Evolutionary conservation across 2,329 filamentous ascomycete species (phyloP), one percentile per base, ranked within the genome.

Genomic region (Exophiala alcalophila): DNA sequence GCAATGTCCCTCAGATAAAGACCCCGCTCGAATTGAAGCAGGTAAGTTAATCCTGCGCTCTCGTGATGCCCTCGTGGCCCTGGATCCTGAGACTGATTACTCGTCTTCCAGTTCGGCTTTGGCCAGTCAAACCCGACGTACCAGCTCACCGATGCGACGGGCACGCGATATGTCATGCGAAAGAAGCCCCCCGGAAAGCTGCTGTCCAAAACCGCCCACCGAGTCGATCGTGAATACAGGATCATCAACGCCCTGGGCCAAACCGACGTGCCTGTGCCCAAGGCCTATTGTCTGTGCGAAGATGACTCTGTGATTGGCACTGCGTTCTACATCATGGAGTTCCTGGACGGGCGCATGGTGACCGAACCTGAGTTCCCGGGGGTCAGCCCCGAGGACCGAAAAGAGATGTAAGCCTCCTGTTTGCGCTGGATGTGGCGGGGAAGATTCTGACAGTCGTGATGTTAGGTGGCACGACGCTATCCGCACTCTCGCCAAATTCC

Each of bases 61-160:
- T 18, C 4, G 14, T 14, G 14, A 25, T 23, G 25, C 14, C n/a
- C 5, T 38, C 11, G 2, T 18, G 12, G 12, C 7, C 32, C 26
- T 38, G 23, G 19, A 16, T 2, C 10, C 6, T 12, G 24, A 28
- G 4, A 14, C 9, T 29, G 23, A 19, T 30, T 6, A 38, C 10
- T 25, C 15, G 27, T 26, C 25, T 14, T 24, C 24, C 59, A 97
- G 86, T 98, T 97, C 63, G 88, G 90, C 58, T 97, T 94, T 64
- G 92, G 92, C 47, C 92, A 97, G 69, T 95, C 88, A 45, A 98
- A 97, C 64, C 92, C 92, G 30, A 98, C 92, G 2, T 98, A 97
- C 69, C 87, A 91, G 60, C 75, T 97, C 60, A 94, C 82, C 11
- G 81, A 81, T 38, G 73, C 80, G 53, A 74, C 81, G 61, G 80